These are phyloP conservation scores for Tylopilus balloui DNA, from an alignment of 768 basidiomycete species.

Conservation along the genomic window DNA sequence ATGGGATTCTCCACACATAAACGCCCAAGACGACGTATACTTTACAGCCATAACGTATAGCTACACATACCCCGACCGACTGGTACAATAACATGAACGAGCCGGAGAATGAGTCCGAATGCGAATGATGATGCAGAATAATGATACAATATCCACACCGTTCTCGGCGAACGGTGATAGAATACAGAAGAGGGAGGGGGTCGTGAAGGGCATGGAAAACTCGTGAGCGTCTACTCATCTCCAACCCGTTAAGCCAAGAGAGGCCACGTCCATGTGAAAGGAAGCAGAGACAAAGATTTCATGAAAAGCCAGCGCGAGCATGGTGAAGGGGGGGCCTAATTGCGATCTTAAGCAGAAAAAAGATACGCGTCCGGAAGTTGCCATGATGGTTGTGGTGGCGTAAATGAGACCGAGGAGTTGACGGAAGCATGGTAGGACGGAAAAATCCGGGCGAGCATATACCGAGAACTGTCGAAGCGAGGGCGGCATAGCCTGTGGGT, in stretches of 20 bases:
- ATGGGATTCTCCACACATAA: slow-evolving; percentile 3
- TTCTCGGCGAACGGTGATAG: slow-evolving; percentile 22
- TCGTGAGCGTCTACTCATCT: slow-evolving; percentile 25
- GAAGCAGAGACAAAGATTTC: slow-evolving; percentile 5
- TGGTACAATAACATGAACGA: slow-evolving; percentile 22
- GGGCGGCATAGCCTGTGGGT: slow-evolving; percentile 19
- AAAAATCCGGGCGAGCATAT: slow-evolving; percentile 20
- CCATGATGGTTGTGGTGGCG: slow-evolving; percentile 7
- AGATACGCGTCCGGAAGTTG: slow-evolving; percentile 14
- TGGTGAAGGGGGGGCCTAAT: not conserved
- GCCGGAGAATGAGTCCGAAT: slow-evolving; percentile 19
- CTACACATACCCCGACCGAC: slow-evolving; percentile 30
- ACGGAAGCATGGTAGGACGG: slow-evolving; percentile 21
- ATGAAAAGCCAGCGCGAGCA: slow-evolving; percentile 6
- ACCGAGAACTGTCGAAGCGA: slow-evolving; percentile 15
- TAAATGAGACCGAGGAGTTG: slow-evolving; percentile 23
- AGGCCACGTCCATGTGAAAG: slow-evolving; percentile 3
- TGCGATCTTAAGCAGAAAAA: slow-evolving; percentile 4
- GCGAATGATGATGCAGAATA: slow-evolving; percentile 33
- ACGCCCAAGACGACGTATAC: slow-evolving; percentile 22
- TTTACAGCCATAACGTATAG: slow-evolving; percentile 37
- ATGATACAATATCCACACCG: slow-evolving; percentile 31
- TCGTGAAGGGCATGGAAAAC: slow-evolving; percentile 27
- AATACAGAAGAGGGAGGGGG: slow-evolving; percentile 20
- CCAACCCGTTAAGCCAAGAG: slow-evolving; percentile 3